Conservation (phyloP, 1,284 basidiomycete species). For the Puccinia horiana region DNA sequence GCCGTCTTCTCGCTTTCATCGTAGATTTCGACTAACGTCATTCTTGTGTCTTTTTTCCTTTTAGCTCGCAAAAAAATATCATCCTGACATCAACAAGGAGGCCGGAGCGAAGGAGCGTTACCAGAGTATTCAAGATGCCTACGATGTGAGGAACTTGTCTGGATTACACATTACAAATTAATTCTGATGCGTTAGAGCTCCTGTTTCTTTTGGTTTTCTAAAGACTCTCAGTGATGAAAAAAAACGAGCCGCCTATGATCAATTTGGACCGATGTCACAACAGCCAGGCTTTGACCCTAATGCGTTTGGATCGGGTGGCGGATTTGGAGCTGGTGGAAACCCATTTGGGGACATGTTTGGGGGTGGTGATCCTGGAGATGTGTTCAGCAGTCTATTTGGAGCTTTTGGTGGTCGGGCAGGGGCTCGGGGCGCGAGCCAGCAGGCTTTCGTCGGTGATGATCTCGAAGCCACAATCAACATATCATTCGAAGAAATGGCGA, state of each 20-base stretch:
- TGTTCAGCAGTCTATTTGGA: conserved; percentile 65
- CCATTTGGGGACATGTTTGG: conserved; percentile 62
- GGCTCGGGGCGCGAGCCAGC: conserved; percentile 51
- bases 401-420: conserved; percentile 63
- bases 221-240: conserved; percentile 85
- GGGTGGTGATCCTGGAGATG: conserved; percentile 67
- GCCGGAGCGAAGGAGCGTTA: conserved; percentile 88
- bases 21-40: neutral
- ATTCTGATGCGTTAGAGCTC: neutral
- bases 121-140: conserved; percentile 93
- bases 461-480: conserved; percentile 77
- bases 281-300: conserved; percentile 91
- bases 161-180: neutral
- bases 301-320: conserved; percentile 61
- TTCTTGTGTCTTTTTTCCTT: conserved; percentile 35
- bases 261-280: conserved; percentile 90
- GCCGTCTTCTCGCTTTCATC: conserved; percentile 47
- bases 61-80: conserved; percentile 94
- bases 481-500: conserved; percentile 89
- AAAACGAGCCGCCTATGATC: conserved; percentile 89
- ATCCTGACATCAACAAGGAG: conserved; percentile 96
- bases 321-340: conserved; percentile 64
- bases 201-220: conserved; percentile 48
- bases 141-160: conserved; percentile 73
- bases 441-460: conserved; percentile 68